Evolutionary conservation across 1,284 basidiomycete species (phyloP), one percentile per base, ranked within the genome.

Genomic region (Trametes versicolor): DNA sequence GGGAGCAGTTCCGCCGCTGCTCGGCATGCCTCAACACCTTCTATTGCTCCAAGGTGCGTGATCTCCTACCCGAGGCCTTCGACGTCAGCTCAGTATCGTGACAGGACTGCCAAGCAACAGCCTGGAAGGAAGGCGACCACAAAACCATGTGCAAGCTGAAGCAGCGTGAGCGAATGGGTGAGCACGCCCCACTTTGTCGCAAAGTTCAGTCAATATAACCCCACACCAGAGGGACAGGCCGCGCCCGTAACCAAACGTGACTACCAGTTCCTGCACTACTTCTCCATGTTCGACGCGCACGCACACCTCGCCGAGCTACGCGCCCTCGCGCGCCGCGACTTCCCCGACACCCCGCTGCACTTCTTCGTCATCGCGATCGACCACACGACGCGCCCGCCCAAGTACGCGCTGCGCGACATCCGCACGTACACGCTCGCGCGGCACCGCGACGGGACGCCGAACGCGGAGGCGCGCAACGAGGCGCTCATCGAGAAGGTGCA

Each of bases 61-160:
- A 6, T 10, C 0, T 34, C 19, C 41, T 27, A n/a, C n/a, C 7
- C 1, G 12, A 23, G 13, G 34, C 0, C 5, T 0, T 19, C 15
- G 1, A 1, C 21, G 7, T n/a, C 2, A 1, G n/a, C 23, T 10
- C 10, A 41, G 1, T 7, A 15, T 7, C 5, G 2, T 47, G 23
- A 21, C 36, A 68, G 62, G 77, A 79, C 63, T 81, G 79, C 60
- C 79, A 80, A 63, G 68, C 69, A 3, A 62, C 65, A 2, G 77
- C 77, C 1, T 80, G 79, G 78, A 80, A 81, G 56, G 76, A 78
- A 60, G 75, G 74, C 27, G 77, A 79, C 21, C 79, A 81, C 69
- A 78, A 76, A 63, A 67, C 62, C 2, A 77, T 78, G 69, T 81
- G 79, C 71, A 77, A 79, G 58, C 60, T 80, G 62, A 81, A 80